Percentiles rank a stretch among this genome's conserved stretches.
These are phyloP conservation scores for Acrodontium crateriforme DNA, from an alignment of 2,329 filamentous ascomycete species.

Conservation along the genomic window DNA sequence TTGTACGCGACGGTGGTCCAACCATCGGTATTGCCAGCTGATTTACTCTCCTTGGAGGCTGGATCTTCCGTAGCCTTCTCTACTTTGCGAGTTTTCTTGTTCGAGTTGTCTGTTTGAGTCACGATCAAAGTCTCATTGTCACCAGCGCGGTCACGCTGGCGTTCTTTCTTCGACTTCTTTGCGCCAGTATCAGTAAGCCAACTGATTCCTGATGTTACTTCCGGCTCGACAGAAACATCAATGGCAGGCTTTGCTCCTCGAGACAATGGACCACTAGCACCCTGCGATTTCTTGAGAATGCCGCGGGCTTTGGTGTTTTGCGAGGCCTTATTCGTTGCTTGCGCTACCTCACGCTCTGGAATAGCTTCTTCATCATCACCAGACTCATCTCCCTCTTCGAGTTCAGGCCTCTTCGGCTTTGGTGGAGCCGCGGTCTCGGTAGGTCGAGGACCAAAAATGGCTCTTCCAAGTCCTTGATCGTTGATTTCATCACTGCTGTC, in stretches of 20 bases:
- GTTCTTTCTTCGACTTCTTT: slow-evolving; percentile 11
- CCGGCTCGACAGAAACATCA: slow-evolving; percentile 1
- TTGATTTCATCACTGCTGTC: slow-evolving; percentile 40
- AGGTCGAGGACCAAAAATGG: slow-evolving; percentile 47
- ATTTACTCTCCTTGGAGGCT: slow-evolving; percentile 10
- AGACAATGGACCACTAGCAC: slow-evolving; percentile 9
- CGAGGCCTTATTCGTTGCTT: slow-evolving; percentile 5
- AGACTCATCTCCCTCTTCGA: slow-evolving; percentile 45
- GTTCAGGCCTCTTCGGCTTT: slow-evolving; percentile 35
- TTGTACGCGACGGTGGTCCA: slow-evolving; percentile 31
- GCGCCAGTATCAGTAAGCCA: slow-evolving; percentile 5
- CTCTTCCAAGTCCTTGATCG: slow-evolving; percentile 51
- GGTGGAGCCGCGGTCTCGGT: slow-evolving; percentile 20
- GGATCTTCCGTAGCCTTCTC: slow-evolving; percentile 2
- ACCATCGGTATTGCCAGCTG: slow-evolving; percentile 25
- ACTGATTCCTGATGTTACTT: slow-evolving; percentile 2
- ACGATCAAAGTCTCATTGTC: slow-evolving; percentile 1
- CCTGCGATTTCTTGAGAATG: slow-evolving; percentile 15
- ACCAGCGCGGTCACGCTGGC: neutral
- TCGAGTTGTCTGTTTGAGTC: slow-evolving; percentile 3
- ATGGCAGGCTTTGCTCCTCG: slow-evolving; percentile 3
- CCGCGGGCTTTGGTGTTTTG: slow-evolving; percentile 8
- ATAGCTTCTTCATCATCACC: slow-evolving; percentile 25
- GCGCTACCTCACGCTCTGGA: slow-evolving; percentile 8
- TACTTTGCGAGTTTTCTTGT: slow-evolving; percentile 3